These are phyloP conservation scores for Collybiopsis confluens DNA, from an alignment of 768 basidiomycete genomes.

Conservation along the genomic window DNA sequence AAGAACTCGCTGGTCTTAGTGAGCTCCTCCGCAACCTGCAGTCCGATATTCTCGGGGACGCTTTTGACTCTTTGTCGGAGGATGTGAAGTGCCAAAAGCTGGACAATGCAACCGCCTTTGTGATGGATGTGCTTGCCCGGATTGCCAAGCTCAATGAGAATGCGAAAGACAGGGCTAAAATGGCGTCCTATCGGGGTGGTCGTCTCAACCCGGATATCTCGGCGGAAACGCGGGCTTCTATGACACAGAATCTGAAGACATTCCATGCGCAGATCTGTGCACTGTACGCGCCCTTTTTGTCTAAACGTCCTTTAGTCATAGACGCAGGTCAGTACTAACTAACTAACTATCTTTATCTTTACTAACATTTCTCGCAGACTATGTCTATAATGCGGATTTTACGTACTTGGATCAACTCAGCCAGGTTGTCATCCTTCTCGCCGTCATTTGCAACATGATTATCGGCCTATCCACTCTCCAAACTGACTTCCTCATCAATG, in stretches of 20 bases:
- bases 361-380: background rate
- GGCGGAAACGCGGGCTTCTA: background rate
- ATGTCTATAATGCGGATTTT: constrained; percentile 1
- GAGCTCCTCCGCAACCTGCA: background rate
- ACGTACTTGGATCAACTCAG: constrained; percentile 1
- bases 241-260: background rate
- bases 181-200: background rate
- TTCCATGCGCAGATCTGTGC: background rate
- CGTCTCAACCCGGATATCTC: too few species aligned
- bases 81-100: background rate
- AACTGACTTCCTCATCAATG: constrained; percentile 14
- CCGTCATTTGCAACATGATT: constrained; percentile 11
- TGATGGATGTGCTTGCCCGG: background rate
- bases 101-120: background rate
- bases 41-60: background rate
- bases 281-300: background rate
- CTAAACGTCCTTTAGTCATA: background rate
- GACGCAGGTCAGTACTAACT: background rate
- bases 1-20: background rate
- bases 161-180: background rate
- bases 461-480: constrained; percentile 10
- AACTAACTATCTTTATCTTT: background rate
- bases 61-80: background rate
- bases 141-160: background rate
- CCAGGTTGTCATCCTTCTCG: constrained; percentile 10